These are phyloP conservation scores for Astraeus odoratus DNA, from an alignment of 768 basidiomycete species.

Conservation along the genomic window DNA sequence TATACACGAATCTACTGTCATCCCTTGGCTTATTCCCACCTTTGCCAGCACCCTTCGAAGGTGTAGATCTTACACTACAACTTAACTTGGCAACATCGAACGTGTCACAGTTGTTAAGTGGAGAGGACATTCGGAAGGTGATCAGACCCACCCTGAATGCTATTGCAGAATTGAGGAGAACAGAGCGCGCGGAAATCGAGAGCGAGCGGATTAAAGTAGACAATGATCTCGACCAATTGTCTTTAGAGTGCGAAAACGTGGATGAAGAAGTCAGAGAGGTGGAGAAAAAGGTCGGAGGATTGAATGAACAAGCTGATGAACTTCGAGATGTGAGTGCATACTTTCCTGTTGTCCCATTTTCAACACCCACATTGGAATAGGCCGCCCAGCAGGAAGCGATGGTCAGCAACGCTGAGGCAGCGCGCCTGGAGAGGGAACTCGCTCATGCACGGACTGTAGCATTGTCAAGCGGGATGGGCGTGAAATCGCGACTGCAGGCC, in stretches of 20 bases:
- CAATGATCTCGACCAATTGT: conserved; percentile 74
- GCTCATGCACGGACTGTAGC: conserved; percentile 71
- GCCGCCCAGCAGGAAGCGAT: conserved; percentile 71
- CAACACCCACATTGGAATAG: conserved; percentile 32
- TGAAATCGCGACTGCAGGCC: conserved; percentile 70
- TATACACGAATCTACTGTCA: conserved; percentile 70
- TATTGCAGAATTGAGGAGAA: conserved; percentile 66
- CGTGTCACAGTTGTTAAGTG: conserved; percentile 58
- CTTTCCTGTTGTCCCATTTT: not conserved
- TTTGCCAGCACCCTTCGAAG: conserved; percentile 60
- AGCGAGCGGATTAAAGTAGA: conserved; percentile 76
- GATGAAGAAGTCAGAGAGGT: conserved; percentile 71
- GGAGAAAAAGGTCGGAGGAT: conserved; percentile 61
- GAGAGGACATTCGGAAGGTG: conserved; percentile 61
- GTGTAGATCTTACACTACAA: conserved; percentile 73
- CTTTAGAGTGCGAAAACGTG: conserved; percentile 70
- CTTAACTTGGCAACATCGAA: conserved; percentile 73
- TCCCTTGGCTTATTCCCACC: conserved; percentile 73
- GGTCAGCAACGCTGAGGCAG: conserved; percentile 58
- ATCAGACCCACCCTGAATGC: conserved; percentile 72
- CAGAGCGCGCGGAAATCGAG: conserved; percentile 62
- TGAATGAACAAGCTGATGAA: conserved; percentile 75
- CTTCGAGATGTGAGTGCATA: conserved; percentile 60
- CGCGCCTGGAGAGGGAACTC: conserved; percentile 62
- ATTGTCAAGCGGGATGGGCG: conserved; percentile 74